Base-by-base conservation (phyloP, 768 basidiomycete species). In the Mycena filopes region DNA sequence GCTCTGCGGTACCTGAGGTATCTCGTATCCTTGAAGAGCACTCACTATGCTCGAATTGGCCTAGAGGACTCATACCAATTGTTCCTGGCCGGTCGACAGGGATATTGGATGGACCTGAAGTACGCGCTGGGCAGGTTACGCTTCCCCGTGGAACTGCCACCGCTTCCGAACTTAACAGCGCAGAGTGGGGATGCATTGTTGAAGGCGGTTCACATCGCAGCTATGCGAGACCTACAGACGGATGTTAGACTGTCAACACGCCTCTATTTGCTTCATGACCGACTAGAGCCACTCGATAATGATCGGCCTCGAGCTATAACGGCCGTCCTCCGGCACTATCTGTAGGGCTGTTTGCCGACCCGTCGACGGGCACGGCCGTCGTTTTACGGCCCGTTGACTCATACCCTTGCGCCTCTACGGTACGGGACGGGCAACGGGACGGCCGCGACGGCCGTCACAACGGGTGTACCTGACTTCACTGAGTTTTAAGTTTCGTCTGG, bases 1-100 rank as follows among this genome's bases (percentile, higher is more conserved):
- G 61, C 69, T 8, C 33, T 74, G 16, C 56, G 54, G 0, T 72
- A 68, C 45, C 46, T 59, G 18, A 25, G 15, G 4, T 59, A 59
- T 21, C 23, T 59, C 18, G 20, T 51, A 16, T 33, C 31, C 3
- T 15, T 51, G 23, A 46, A 46, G 23, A 12, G 25, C 5, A 46
- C 25, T 26, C 45, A 46, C 25, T 43, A 56, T 45, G 55, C 42
- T 10, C 38, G 55, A 2, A n/a, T 28, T 11, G 55, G 41, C 3
- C 42, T 56, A 1, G 29, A 45, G 21, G 55, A 56, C 42, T 45
- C 55, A 1, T 45, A 31, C 21, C 4, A 23, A 4, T 20, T 43
- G 6, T 43, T n/a, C 25, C 9, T 31, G 1, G 2, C 2, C 2
- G 41, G 55, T 10, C 4, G 21, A 13, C 28, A 29, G 21, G 55